A percentile compares a stretch with the other conserved stretches of the same genome.
These are phyloP conservation scores for Buddleja alternifolia DNA, from an alignment of 257 asterid species.

Conservation along the genomic window DNA sequence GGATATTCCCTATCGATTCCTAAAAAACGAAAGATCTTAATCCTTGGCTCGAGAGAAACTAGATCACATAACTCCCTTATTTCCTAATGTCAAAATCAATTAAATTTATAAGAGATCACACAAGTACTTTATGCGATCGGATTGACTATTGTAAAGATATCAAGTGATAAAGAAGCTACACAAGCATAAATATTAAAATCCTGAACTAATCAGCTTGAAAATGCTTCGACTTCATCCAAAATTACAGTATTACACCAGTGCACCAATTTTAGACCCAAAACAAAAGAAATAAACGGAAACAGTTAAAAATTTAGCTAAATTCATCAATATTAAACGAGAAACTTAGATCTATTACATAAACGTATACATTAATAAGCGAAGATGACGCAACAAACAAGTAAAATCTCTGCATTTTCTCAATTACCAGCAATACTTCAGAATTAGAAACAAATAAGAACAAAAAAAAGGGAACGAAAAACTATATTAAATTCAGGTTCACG, in stretches of 20 bases:
- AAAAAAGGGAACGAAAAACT: not conserved
- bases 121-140: not conserved
- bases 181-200: not conserved
- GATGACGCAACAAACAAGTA: not conserved
- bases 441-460: not conserved
- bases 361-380: not conserved
- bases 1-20: too few relatives aligned
- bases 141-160: not conserved
- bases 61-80: not conserved
- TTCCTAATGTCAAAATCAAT: not conserved
- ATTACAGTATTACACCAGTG: not conserved
- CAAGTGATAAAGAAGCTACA: slow-evolving; percentile 1
- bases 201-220: not conserved
- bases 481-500: not conserved
- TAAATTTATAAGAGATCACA: not conserved
- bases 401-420: slow-evolving; percentile 1
- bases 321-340: not conserved
- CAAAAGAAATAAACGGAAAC: not conserved
- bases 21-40: too few relatives aligned
- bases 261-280: slow-evolving; percentile 8
- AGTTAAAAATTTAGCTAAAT: not conserved
- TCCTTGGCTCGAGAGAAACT: too few relatives aligned
- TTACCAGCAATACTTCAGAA: not conserved
- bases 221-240: not conserved
- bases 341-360: slow-evolving; percentile 15